Percentiles rank a stretch among this genome's conserved stretches.
These are phyloP conservation scores for Adansonia madagascariensis DNA, from an alignment of 441 rosid species.

Conservation along the genomic window DNA sequence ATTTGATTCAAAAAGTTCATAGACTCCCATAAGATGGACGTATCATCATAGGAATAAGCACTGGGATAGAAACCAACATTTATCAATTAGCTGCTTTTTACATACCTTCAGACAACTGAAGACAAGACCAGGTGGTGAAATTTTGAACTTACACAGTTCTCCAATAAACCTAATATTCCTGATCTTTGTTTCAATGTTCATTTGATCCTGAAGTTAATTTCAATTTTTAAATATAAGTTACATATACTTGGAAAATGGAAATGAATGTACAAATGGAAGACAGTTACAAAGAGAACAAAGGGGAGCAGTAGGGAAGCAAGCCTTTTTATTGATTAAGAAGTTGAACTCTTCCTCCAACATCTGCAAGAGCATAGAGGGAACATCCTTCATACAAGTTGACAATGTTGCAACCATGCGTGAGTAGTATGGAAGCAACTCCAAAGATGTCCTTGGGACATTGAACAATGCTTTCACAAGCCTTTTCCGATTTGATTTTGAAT, in stretches of 20 bases:
- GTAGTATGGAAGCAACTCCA: slow-evolving; percentile 92
- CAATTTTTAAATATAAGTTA: slow-evolving; percentile 24
- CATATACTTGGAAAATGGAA: background rate
- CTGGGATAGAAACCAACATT: slow-evolving; percentile 1
- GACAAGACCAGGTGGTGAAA: slow-evolving; percentile 82
- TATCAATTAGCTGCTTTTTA: slow-evolving; percentile 18
- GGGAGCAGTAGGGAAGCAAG: slow-evolving; percentile 26
- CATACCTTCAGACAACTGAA: slow-evolving; percentile 96
- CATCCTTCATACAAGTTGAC: slow-evolving; percentile 95
- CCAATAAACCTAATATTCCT: slow-evolving; percentile 98
- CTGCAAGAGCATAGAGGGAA: slow-evolving; percentile 85
- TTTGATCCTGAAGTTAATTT: slow-evolving; percentile 86
- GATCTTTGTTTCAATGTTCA: slow-evolving; percentile 97
- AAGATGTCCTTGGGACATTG: slow-evolving; percentile 95
- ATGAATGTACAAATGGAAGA: background rate
- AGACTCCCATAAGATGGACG: slow-evolving; percentile 5
- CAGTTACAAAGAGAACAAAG: background rate
- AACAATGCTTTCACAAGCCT: slow-evolving; percentile 93
- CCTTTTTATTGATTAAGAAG: slow-evolving; percentile 95
- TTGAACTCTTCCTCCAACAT: slow-evolving; percentile 99
- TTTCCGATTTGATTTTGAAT: slow-evolving; percentile 93
- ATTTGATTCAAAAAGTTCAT: slow-evolving; percentile 3
- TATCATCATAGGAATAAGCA: slow-evolving; percentile 9
- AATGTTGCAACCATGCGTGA: slow-evolving; percentile 96
- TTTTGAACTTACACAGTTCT: slow-evolving; percentile 95